Base-by-base conservation (phyloP, 306 rosid species). In the Boehmeria nivea region DNA sequence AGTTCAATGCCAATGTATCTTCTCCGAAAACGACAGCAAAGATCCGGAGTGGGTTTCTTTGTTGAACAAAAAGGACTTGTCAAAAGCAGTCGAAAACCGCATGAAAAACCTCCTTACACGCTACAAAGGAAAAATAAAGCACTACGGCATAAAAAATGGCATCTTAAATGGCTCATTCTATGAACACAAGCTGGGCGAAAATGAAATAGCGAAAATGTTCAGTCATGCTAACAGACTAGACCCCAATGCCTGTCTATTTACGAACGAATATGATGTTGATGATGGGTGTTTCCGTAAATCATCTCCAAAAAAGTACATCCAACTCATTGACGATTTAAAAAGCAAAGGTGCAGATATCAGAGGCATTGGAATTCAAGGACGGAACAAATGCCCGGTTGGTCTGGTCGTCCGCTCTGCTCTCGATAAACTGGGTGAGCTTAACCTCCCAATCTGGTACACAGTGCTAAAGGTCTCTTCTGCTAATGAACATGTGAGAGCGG, bases 311-410 rank as follows among this genome's bases (percentile, higher is more conserved):
- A 86, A 76, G 40, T 89, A 83, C 79, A 71, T 65, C 19, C 89
- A 86, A 12, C 61, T 86, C 63, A 64, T n/a, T n/a, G n/a, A 83
- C 75, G 85, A 73, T 60, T 65, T 83, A 55, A 94, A 86, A 51
- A 63, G 60, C 26, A 82, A 83, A 69, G 97, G 94, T 5, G 95
- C 89, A 0, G 82, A 81, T 2, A 87, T 86, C 33, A 94, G 94
- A 8, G 97, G 95, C 39, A 68, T 89, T 3, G 97, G 97, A 44
- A 77, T 86, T 67, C 95, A 83, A 67, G 89, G 87, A 43, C 97
- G 83, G 55, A 86, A 83, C 49, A 10, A 31, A 10, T 31, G 36
- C 36, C 36, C 36, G 5, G 36, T 31, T 31, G 36, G 36, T 10
- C 82, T 89, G 11, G 47, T 89, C 51, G 76, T 89, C 38, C 75